Evolutionary conservation across 2,329 filamentous ascomycete species (phyloP).

Genomic region (Penicillium sp.): DNA sequence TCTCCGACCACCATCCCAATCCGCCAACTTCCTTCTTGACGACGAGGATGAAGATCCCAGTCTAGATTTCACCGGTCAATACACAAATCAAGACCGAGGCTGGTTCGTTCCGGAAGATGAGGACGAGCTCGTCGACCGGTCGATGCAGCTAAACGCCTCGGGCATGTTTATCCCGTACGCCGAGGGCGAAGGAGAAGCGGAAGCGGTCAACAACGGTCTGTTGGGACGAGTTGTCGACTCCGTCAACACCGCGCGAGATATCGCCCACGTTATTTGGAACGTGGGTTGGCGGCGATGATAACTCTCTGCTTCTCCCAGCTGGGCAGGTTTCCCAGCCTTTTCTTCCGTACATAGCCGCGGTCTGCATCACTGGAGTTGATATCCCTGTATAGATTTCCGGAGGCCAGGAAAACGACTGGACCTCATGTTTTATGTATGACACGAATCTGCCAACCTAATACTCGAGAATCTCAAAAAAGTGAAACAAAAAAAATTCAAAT

Average conservation of each 20-base stretch:
- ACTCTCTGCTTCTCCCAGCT: background rate
- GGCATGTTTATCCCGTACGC: slow-evolving; percentile 80
- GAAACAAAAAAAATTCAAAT: background rate
- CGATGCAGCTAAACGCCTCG: slow-evolving; percentile 74
- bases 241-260: slow-evolving; percentile 63
- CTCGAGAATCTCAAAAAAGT: background rate
- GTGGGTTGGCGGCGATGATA: slow-evolving; percentile 59
- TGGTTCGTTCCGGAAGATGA: slow-evolving; percentile 46
- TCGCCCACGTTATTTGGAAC: slow-evolving; percentile 66
- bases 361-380: background rate
- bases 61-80: slow-evolving; percentile 38
- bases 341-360: background rate
- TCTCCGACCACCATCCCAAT: slow-evolving; percentile 66
- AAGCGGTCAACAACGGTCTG: slow-evolving; percentile 61
- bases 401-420: background rate
- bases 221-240: slow-evolving; percentile 80
- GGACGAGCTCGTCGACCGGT: slow-evolving; percentile 54
- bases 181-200: slow-evolving; percentile 70
- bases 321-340: slow-evolving; percentile 2
- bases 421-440: background rate
- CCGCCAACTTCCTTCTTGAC: slow-evolving; percentile 63
- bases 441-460: background rate
- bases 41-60: slow-evolving; percentile 58
- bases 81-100: slow-evolving; percentile 23
- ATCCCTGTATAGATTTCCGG: background rate